Base-by-base conservation (phyloP, 2,329 filamentous ascomycete genomes). In the Fusarium newnesense region DNA sequence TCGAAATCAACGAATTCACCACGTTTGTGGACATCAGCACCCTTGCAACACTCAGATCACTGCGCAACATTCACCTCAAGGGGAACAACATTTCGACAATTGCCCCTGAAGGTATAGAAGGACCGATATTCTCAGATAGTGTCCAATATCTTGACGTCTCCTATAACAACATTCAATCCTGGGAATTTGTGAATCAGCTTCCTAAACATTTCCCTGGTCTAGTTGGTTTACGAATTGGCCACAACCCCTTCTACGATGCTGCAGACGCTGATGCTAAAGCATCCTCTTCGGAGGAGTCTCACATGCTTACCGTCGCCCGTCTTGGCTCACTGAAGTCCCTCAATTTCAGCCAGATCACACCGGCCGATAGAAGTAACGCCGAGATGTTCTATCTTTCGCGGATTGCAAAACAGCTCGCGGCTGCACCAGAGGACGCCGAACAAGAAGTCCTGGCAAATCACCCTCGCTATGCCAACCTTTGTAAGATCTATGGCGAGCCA, bases 321-420 rank as follows among this genome's bases (percentile, higher is more conserved):
- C 85, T 98, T 3, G 87, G 88, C 2, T 84, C 84, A 4, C 87
- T 98, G 15, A 87, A 87, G 60, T 86, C 85, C 2, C 87, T 98
- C 36, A 96, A 96, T 79, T 94, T 93, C 80, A 91, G 91, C 70
- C 84, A 85, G 21, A 91, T 98, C 75, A 91, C 91, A 0, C 76
- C 85, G 2, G 89, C 92, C 46, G 95, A 98, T 80, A 90, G 96
- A 24, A 87, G 90, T 60, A 96, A 98, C 78, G 95, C 95, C 9
- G 96, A 98, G 76, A 92, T 96, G 78, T 99, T 97, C 81, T 99
- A 99, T 80, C 89, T 98, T 16, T 94, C 92, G 2, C 89, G 93
- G 60, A 96, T 98, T 65, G 93, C 89, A 16, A 91, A 91, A 70
- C 93, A 96, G 79, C 85, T 98, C 43, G 87, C 90, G 2, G 84